Percentiles rank a stretch among this genome's conserved stretches.
Conservation (phyloP, 495 filamentous ascomycete genomes). For the Neurospora pannonica region DNA sequence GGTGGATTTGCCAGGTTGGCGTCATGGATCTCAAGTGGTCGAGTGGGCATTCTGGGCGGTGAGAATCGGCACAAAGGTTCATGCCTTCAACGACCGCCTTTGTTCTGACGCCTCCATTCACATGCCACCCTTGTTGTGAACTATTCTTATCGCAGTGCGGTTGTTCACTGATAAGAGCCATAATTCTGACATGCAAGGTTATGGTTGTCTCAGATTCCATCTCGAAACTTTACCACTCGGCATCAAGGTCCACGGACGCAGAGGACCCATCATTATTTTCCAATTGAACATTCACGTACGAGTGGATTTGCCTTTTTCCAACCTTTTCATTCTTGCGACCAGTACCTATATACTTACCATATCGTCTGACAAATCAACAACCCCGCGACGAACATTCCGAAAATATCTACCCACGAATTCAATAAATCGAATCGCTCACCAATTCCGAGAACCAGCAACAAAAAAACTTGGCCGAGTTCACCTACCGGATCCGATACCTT, state of each 20-base stretch:
- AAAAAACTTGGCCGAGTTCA: background rate
- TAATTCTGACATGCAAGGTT: background rate
- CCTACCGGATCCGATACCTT: background rate
- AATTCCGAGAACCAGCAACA: background rate
- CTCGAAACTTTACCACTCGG: background rate
- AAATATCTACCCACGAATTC: background rate
- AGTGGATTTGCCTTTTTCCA: background rate
- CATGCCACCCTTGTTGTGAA: background rate
- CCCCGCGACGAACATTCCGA: background rate
- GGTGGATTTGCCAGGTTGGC: background rate
- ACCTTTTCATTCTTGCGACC: background rate
- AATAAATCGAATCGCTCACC: background rate
- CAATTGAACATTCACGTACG: background rate
- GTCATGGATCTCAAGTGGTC: constrained; percentile 1
- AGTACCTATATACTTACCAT: background rate
- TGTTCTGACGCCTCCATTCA: background rate
- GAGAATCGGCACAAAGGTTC: background rate
- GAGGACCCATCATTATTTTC: background rate
- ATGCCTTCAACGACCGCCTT: constrained; percentile 5
- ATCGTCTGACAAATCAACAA: background rate
- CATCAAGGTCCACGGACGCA: background rate
- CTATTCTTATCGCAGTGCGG: background rate
- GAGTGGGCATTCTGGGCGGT: background rate
- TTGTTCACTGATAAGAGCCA: background rate
- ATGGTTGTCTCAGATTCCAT: background rate